Evolutionary conservation across 305 asterid species (phyloP).

Genomic region (Fraxinus xanthoxyloides): DNA sequence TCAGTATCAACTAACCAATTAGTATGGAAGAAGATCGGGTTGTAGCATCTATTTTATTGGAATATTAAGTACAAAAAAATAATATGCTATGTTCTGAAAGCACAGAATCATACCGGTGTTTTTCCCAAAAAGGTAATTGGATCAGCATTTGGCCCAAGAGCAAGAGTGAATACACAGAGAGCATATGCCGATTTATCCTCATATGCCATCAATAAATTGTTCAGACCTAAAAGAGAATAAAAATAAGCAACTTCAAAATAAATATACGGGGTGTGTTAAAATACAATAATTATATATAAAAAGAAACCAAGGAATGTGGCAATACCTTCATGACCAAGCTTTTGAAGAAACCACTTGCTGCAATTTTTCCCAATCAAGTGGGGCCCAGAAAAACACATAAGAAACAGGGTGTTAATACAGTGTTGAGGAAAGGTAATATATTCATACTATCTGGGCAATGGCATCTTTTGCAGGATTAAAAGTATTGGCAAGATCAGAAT

Average conservation of each 20-base stretch:
- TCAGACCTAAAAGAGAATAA: conserved; percentile 57
- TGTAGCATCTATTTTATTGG: conserved; percentile 8
- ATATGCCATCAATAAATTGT: conserved; percentile 85
- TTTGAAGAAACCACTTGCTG: conserved; percentile 97
- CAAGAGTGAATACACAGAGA: conserved; percentile 84
- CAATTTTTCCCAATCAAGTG: conserved; percentile 26
- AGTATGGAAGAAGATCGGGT: background rate
- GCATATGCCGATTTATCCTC: conserved; percentile 96
- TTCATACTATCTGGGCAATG: background rate
- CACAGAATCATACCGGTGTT: conserved; percentile 52
- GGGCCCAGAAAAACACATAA: conserved; percentile 9
- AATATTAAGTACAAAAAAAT: background rate
- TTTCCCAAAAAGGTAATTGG: conserved; percentile 84
- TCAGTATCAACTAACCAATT: background rate
- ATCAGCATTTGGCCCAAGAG: conserved; percentile 79
- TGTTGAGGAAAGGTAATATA: background rate
- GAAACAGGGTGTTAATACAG: conserved; percentile 1
- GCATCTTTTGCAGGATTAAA: background rate
- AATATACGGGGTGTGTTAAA: conserved; percentile 17
- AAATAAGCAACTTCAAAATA: conserved; percentile 14
- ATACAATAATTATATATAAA: conserved; percentile 7
- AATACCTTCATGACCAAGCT: conserved; percentile 90
- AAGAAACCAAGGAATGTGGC: background rate
- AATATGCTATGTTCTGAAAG: conserved; percentile 1
- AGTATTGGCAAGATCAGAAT: background rate